Evolutionary conservation across 768 basidiomycete genomes (phyloP), one percentile per base, ranked within the genome.

Genomic region (Kwoniella europaea): DNA sequence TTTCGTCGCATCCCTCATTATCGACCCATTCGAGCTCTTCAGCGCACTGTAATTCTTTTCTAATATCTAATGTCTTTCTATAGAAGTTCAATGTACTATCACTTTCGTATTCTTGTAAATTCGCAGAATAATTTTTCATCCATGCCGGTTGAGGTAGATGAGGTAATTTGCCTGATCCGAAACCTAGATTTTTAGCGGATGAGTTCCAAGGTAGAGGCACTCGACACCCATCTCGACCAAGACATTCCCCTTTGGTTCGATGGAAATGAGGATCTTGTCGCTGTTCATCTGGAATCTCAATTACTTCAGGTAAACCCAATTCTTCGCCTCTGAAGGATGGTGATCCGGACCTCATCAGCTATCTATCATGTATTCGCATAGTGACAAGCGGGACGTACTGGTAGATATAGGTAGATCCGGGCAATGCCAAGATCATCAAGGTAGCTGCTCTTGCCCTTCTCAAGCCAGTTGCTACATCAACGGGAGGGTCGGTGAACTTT

Each of bases 271-370:
- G 79, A 64, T 80, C 79, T 69, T 80, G 79, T 42, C 77, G 29
- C 22, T 75, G 35, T 2, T 59, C 46, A 24, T 67, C 50, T 9
- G 73, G 52, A n/a, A 80, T 78, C n/a, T 78, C 75, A 15, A 71
- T 65, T 4, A 80, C 77, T 72, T 80, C 79, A 12, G 69, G 73
- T 16, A 80, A 62, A 60, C 77, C 77, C 16, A 80, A 68, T 63
- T 80, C 79, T 65, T 80, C 79, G 10, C 79, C 79, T 53, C 75
- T 76, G n/a, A n/a, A n/a, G n/a, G n/a, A n/a, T n/a, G n/a, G n/a
- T n/a, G n/a, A n/a, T n/a, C n/a, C n/a, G n/a, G n/a, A n/a, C n/a
- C n/a, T n/a, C n/a, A n/a, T n/a, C n/a, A n/a, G n/a, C n/a, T n/a
- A n/a, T n/a, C n/a, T n/a, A n/a, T n/a, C n/a, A n/a, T n/a, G n/a